Percentiles rank a stretch among this genome's conserved stretches.
Evolutionary conservation across 2,329 filamentous ascomycete species (phyloP).

Genomic region (Moelleriella libera): DNA sequence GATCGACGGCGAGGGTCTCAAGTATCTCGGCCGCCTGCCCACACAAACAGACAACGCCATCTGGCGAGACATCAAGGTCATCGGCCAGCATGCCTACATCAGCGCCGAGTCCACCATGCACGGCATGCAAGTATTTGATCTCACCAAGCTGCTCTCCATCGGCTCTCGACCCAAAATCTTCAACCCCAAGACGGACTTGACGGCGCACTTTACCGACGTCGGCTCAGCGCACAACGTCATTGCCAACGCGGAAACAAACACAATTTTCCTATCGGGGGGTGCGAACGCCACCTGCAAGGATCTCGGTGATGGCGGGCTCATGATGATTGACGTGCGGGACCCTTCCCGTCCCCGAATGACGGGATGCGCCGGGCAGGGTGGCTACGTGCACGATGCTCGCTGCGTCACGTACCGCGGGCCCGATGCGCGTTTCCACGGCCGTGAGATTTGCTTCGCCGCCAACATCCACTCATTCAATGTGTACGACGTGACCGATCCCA

Average conservation of each 20-base stretch:
- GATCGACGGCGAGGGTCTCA: conserved; percentile 24
- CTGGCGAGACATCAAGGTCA: conserved; percentile 28
- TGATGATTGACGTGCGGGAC: conserved; percentile 39
- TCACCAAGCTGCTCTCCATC: conserved; percentile 34
- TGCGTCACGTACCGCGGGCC: conserved; percentile 38
- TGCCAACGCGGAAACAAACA: conserved; percentile 19
- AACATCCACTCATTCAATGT: conserved; percentile 34
- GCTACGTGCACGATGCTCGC: conserved; percentile 37
- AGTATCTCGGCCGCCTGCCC: conserved; percentile 31
- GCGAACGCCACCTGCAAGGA: conserved; percentile 10
- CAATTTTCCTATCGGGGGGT: conserved; percentile 28
- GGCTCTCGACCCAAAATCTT: conserved; percentile 16
- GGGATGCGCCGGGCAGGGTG: conserved; percentile 33
- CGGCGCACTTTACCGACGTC: conserved; percentile 17
- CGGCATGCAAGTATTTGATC: conserved; percentile 50
- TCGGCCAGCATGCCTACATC: conserved; percentile 21
- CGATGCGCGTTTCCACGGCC: conserved; percentile 22
- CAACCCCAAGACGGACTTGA: conserved; percentile 16
- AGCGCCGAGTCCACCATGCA: conserved; percentile 32
- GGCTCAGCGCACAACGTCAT: conserved; percentile 34
- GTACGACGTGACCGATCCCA: conserved; percentile 29
- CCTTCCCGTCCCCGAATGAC: conserved; percentile 33
- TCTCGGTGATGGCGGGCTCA: conserved; percentile 31
- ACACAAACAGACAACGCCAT: conserved; percentile 20
- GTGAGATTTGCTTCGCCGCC: conserved; percentile 37